Conservation (phyloP, 139 green algal species). For the Chlorella sp. region DNA sequence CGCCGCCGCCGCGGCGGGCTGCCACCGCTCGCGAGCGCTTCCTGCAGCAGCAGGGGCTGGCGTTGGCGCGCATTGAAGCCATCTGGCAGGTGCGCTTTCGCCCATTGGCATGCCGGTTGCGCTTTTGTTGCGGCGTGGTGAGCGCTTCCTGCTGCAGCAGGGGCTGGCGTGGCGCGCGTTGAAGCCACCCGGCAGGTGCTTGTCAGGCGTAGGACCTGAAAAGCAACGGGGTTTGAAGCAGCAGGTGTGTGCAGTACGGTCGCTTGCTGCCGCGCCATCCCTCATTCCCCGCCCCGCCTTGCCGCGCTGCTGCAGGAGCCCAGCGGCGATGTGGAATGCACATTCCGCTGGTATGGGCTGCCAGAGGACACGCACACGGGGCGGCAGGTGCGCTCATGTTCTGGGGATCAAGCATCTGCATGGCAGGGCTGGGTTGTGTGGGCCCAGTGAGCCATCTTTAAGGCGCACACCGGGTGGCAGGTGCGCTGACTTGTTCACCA, state of each 20-base stretch:
- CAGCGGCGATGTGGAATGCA: conserved; percentile 44
- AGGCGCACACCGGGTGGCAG: too few relatives aligned
- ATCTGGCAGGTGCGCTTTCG: conserved; percentile 44
- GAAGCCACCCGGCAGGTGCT: too few relatives aligned
- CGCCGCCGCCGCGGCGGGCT: background rate
- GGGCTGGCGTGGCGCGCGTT: too few relatives aligned
- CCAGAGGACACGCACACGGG: conserved; percentile 91
- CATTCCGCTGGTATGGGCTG: conserved; percentile 74
- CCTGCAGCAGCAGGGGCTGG: conserved; percentile 58
- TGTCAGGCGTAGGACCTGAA: too few relatives aligned
- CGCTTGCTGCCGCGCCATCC: too few relatives aligned
- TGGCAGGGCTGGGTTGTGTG: too few relatives aligned
- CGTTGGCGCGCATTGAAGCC: conserved; percentile 52
- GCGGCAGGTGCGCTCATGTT: conserved; percentile 67
- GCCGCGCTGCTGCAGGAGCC: conserved; percentile 2
- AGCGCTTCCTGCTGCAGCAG: background rate
- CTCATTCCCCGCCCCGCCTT: background rate
- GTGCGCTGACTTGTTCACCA: too few relatives aligned
- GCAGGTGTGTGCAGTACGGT: too few relatives aligned
- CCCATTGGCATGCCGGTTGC: background rate
- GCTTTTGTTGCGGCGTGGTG: too few relatives aligned
- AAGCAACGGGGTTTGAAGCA: too few relatives aligned
- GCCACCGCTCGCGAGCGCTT: conserved; percentile 56
- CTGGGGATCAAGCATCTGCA: too few relatives aligned
- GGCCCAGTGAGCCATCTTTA: too few relatives aligned